Evolutionary conservation across 768 basidiomycete species (phyloP).

Genomic region (Lactarius quietus): DNA sequence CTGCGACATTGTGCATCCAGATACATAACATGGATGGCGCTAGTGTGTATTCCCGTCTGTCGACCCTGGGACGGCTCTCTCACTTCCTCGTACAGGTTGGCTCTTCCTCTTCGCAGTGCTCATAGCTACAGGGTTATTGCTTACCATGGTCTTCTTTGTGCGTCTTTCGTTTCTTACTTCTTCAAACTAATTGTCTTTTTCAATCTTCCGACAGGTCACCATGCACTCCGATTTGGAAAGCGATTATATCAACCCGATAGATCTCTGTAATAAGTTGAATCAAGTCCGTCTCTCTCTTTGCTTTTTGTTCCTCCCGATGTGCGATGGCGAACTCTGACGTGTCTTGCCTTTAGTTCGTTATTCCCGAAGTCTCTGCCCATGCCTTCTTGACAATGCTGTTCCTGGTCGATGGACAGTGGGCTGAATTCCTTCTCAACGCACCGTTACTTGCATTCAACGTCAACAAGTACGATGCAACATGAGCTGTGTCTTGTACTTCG

Average conservation of each 20-base stretch:
- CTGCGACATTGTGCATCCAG: conserved; percentile 9
- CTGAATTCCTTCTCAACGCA: conserved; percentile 84
- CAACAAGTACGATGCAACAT: conserved; percentile 71
- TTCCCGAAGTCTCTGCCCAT: conserved; percentile 95
- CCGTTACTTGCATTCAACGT: conserved; percentile 88
- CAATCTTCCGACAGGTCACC: conserved; percentile 77
- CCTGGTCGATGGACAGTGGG: conserved; percentile 95
- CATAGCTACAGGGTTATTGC: conserved; percentile 89
- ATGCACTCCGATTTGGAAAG: conserved; percentile 99
- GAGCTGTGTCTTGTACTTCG: neutral
- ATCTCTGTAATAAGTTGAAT: conserved; percentile 98
- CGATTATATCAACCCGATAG: conserved; percentile 99
- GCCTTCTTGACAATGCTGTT: conserved; percentile 88
- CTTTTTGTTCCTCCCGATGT: neutral
- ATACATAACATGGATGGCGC: conserved; percentile 39
- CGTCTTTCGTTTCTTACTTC: conserved; percentile 36
- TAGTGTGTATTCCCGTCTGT: conserved; percentile 34
- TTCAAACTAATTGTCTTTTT: neutral
- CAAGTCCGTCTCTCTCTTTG: conserved; percentile 52
- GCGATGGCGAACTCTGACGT: neutral
- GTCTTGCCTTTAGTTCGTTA: conserved; percentile 68
- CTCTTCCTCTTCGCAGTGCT: conserved; percentile 95
- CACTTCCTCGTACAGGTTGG: conserved; percentile 60
- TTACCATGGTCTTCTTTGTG: conserved; percentile 99
- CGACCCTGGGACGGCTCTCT: neutral